Conservation (phyloP, 805 yeast genomes). For the Metschnikowia aberdeeniae region DNA sequence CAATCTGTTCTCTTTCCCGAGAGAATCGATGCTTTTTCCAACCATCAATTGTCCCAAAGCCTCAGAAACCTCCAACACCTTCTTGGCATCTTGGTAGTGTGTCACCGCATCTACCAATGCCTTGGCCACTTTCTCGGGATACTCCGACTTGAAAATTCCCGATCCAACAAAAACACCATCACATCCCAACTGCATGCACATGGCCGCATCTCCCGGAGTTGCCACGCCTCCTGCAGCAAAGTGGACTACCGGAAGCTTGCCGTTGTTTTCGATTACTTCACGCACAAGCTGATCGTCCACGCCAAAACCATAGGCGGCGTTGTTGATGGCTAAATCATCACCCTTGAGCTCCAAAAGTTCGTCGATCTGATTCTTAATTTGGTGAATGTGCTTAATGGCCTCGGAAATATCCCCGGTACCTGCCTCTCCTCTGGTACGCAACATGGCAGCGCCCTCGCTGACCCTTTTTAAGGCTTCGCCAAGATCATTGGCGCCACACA, state of each 20-base stretch:
- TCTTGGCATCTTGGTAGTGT: constrained; percentile 56
- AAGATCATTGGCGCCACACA: constrained; percentile 76
- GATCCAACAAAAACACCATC: constrained; percentile 77
- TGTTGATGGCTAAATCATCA: constrained; percentile 36
- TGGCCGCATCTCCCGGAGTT: constrained; percentile 83
- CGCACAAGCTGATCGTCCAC: constrained; percentile 54
- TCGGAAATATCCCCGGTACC: constrained; percentile 86
- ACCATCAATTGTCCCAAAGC: constrained; percentile 75
- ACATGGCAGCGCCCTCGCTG: constrained; percentile 82
- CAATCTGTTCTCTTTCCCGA: constrained; percentile 12
- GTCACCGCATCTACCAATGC: constrained; percentile 80
- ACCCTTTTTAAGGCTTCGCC: constrained; percentile 81
- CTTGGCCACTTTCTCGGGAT: constrained; percentile 68
- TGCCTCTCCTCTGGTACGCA: constrained; percentile 84
- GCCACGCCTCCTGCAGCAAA: constrained; percentile 90
- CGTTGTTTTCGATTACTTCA: constrained; percentile 45
- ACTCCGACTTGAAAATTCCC: constrained; percentile 70
- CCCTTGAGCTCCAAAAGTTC: constrained; percentile 36
- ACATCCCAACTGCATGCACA: constrained; percentile 74
- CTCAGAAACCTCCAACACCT: constrained; percentile 60
- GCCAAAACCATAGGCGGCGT: constrained; percentile 52
- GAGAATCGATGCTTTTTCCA: constrained; percentile 53
- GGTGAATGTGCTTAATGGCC: constrained; percentile 70
- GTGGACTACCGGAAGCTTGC: constrained; percentile 75
- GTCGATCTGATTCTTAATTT: constrained; percentile 54